These are phyloP conservation scores for Vitis rotundifolia DNA, from an alignment of 164 flowering plant genomes.

Conservation along the genomic window DNA sequence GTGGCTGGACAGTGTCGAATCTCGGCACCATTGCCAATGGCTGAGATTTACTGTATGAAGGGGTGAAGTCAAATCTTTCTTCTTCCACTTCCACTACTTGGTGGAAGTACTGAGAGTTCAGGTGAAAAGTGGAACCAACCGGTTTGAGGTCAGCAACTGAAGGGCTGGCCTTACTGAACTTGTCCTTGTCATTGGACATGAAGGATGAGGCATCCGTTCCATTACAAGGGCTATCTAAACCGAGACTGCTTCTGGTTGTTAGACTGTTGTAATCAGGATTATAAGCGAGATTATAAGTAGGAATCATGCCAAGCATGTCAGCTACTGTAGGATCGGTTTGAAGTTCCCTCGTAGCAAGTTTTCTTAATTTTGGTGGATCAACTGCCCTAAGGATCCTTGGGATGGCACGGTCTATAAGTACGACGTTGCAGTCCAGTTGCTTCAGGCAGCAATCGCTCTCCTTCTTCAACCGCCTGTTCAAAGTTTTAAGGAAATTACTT, in stretches of 20 bases:
- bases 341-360: neutral
- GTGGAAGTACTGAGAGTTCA: constrained; percentile 9
- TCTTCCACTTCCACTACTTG: neutral
- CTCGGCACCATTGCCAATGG: constrained; percentile 7
- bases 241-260: constrained; percentile 21
- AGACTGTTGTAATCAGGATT: neutral
- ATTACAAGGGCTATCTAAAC: constrained; percentile 18
- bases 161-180: constrained; percentile 5
- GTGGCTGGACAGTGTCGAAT: neutral
- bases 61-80: neutral
- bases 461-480: constrained; percentile 31
- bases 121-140: constrained; percentile 1
- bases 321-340: constrained; percentile 10
- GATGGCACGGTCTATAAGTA: constrained; percentile 35
- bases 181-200: constrained; percentile 14
- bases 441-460: constrained; percentile 30
- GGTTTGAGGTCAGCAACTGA: constrained; percentile 3
- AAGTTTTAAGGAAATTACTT: neutral
- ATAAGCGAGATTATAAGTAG: neutral
- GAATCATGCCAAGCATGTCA: constrained; percentile 12
- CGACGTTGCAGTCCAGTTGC: constrained; percentile 29
- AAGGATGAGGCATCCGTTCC: constrained; percentile 15
- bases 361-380: constrained; percentile 1
- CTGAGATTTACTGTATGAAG: constrained; percentile 19
- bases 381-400: constrained; percentile 26